Evolutionary conservation across 2,329 filamentous ascomycete genomes (phyloP).

Genomic region (Calonectria crousiana): DNA sequence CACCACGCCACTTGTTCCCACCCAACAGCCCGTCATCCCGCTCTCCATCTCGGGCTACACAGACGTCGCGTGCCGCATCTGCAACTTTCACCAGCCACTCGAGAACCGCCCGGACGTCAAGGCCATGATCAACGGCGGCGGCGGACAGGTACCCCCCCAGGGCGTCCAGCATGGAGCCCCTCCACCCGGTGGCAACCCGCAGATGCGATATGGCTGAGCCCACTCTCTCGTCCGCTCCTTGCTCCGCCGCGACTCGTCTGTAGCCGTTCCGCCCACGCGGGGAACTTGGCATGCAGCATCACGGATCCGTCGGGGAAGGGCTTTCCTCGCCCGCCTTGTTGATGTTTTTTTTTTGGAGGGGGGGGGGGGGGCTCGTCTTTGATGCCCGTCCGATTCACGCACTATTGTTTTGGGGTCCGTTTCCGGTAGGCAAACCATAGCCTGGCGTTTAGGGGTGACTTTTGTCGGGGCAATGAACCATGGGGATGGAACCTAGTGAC

Average conservation of each 20-base stretch:
- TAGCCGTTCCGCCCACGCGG: conserved; percentile 8
- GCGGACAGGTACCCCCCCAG: conserved; percentile 44
- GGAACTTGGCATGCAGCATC: neutral
- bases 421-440: conserved; percentile 25
- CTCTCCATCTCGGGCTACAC: conserved; percentile 76
- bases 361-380: conserved; percentile 5
- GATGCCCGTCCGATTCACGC: neutral
- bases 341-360: neutral
- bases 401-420: conserved; percentile 21
- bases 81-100: conserved; percentile 79
- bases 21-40: conserved; percentile 73
- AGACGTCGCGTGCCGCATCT: conserved; percentile 80
- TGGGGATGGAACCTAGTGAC: neutral
- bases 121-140: conserved; percentile 61
- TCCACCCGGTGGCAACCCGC: conserved; percentile 46
- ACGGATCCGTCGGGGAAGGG: conserved; percentile 9
- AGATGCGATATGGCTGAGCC: conserved; percentile 46
- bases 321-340: neutral
- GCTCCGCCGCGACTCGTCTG: neutral
- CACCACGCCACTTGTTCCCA: neutral
- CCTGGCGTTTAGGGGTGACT: conserved; percentile 25
- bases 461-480: conserved; percentile 6
- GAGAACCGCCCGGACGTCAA: conserved; percentile 68
- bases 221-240: neutral
- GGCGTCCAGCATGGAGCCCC: conserved; percentile 48